A percentile compares a stretch with the other conserved stretches of the same genome.
phyloP scores from a whole-genome alignment of 1,284 basidiomycete species.

The Ustilago vetiveriae region DNA sequence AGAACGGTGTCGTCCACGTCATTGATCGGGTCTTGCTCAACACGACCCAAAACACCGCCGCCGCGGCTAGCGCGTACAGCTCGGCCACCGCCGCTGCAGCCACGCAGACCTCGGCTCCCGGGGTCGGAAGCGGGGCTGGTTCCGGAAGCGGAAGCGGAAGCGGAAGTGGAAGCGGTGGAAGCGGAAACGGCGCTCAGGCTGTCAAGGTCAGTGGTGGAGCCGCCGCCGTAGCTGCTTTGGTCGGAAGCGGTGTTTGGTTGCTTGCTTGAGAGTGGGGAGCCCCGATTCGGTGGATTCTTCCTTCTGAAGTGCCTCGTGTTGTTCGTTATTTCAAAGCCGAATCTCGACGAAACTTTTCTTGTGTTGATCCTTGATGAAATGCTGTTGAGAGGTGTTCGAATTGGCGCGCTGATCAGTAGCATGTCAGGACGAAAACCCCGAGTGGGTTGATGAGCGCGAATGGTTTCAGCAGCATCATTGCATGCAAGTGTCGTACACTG shows the following conservation, averaged over 20 bases:
- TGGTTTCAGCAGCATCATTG: no score
- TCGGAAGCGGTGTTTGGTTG: slow-evolving; percentile 40
- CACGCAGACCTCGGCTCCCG: slow-evolving; percentile 20
- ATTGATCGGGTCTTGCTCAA: slow-evolving; percentile 76
- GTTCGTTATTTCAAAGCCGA: no score
- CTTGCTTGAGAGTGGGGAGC: slow-evolving; percentile 21
- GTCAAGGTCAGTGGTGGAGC: slow-evolving; percentile 26
- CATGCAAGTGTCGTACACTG: no score
- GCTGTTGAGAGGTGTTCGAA: no score
- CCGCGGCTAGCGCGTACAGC: slow-evolving; percentile 72
- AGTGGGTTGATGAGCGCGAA: no score
- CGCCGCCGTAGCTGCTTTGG: slow-evolving; percentile 27
- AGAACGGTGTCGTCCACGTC: slow-evolving; percentile 78
- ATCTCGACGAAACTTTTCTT: no score
- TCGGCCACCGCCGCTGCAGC: slow-evolving; percentile 40
- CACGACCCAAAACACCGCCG: slow-evolving; percentile 70
- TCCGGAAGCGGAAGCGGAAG: slow-evolving; percentile 13
- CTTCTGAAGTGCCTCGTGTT: no score
- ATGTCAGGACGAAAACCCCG: no score
- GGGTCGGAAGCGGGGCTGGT: slow-evolving; percentile 14
- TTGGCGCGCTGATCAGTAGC: no score
- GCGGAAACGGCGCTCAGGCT: slow-evolving; percentile 16
- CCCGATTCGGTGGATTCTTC: no score
- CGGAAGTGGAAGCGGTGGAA: slow-evolving; percentile 2
- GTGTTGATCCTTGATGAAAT: no score